These are phyloP conservation scores for Bonnemaisonia californica DNA, from an alignment of 31 red algal species.

Conservation along the genomic window DNA sequence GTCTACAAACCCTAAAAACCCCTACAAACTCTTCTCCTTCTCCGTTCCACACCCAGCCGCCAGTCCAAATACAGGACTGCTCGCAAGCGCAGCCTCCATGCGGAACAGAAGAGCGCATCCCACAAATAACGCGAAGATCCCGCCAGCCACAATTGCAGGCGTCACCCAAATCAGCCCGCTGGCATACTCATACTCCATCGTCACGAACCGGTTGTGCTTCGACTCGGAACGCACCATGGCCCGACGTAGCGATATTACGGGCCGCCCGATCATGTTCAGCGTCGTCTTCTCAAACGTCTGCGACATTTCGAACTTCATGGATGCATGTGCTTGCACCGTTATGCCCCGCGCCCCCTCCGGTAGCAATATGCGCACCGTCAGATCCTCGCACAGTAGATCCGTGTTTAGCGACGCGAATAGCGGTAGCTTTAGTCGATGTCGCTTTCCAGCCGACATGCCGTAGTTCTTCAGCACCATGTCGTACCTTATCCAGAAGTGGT, in stretches of 20 bases:
- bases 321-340: constrained; percentile 33
- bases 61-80: too few species aligned
- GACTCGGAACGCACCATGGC: constrained; percentile 18
- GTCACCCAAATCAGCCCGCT: constrained; percentile 18
- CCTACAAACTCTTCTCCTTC: too few species aligned
- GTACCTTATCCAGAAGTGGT: constrained; percentile 88
- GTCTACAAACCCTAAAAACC: too few species aligned
- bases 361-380: constrained; percentile 33
- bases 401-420: constrained; percentile 48
- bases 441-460: constrained; percentile 18
- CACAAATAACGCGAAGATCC: constrained; percentile 11
- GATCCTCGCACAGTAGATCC: constrained; percentile 45
- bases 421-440: constrained; percentile 23
- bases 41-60: too few species aligned
- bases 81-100: neutral
- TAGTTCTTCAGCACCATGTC: constrained; percentile 19
- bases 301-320: constrained; percentile 13
- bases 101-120: neutral
- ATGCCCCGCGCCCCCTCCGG: constrained; percentile 46
- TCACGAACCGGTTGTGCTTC: constrained; percentile 36
- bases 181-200: constrained; percentile 33
- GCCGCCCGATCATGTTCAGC: constrained; percentile 42
- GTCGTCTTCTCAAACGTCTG: constrained; percentile 38
- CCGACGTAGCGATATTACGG: constrained; percentile 17
- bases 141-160: constrained; percentile 23